These are phyloP conservation scores for Lagenidium giganteum DNA, from an alignment of 352 stramenopile genomes.

Conservation along the genomic window DNA sequence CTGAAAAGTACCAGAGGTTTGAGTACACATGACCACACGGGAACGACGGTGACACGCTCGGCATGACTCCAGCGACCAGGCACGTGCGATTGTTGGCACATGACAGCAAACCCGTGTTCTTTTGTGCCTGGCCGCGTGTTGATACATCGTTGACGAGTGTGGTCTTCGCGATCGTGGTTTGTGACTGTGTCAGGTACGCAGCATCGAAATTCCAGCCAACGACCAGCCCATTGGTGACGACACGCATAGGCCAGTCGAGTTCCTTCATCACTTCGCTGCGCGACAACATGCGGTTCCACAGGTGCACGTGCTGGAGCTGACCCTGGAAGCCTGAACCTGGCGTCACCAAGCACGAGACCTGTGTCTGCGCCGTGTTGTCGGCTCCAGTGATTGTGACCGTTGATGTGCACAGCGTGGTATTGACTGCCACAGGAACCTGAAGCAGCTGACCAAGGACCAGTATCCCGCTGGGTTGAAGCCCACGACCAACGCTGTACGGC, in stretches of 20 bases:
- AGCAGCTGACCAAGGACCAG: conserved; percentile 46
- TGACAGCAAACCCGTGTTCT: conserved; percentile 35
- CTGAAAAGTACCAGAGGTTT: conserved; percentile 69
- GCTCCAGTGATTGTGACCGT: not conserved
- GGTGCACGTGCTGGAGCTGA: conserved; percentile 50
- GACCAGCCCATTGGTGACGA: conserved; percentile 49
- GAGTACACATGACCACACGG: conserved; percentile 61
- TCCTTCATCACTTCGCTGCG: conserved; percentile 46
- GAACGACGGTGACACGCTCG: conserved; percentile 37
- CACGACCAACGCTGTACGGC: conserved; percentile 35
- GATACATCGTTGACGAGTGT: conserved; percentile 42
- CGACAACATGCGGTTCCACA: conserved; percentile 45
- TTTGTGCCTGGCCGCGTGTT: conserved; percentile 31
- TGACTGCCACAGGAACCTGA: too few relatives aligned
- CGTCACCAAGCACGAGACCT: conserved; percentile 24
- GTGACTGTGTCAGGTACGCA: conserved; percentile 15
- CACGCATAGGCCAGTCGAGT: conserved; percentile 42
- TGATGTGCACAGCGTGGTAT: conserved; percentile 11
- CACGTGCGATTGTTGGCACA: conserved; percentile 22
- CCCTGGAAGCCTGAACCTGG: conserved; percentile 24
- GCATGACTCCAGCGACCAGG: conserved; percentile 23
- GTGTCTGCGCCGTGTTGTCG: not conserved
- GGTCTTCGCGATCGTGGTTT: not conserved
- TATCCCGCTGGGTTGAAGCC: conserved; percentile 22
- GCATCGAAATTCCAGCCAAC: conserved; percentile 65